Base-by-base conservation (phyloP, 1,284 basidiomycete genomes). In the Schizophyllum amplum region DNA sequence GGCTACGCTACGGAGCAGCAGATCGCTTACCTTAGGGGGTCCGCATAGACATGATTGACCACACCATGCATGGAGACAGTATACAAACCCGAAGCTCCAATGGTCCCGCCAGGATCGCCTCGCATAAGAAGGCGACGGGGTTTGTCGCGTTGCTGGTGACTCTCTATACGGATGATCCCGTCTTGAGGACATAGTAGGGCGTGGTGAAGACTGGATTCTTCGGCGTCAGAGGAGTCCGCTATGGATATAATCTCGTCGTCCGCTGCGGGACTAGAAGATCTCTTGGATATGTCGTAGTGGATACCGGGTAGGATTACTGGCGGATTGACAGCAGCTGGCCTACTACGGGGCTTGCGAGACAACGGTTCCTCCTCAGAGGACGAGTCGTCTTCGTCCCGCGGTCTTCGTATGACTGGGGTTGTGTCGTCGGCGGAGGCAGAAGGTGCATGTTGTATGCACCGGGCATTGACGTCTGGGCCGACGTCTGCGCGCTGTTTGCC, bases 1-100 rank as follows among this genome's bases (percentile, higher is more conserved):
- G 20, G 54, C 26, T 20, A 25, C 13, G n/a, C 20, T 33, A 50
- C n/a, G 7, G n/a, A 23, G 17, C 9, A n/a, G 24, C 24, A n/a
- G 0, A 4, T 26, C 4, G 23, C 50, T 9, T 57, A 62, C 61
- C 54, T 58, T 5, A 57, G 53, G 13, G 57, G 27, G 4, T 50
- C 21, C 2, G 59, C 56, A 62, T 67, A 60, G 6, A 75, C 59
- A 22, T 64, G 61, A 48, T 72, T 67, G 21, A 78, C 59, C 17
- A 62, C 60, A 0, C 77, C 75, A 53, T 72, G 72, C 64, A 72
- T 71, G 2, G 76, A 72, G 42, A 76, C 61, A 17, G 55, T 21
- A 51, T 60, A 58, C 42, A 66, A 54, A 49, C 56, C 59, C 24
- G 59, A 52, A 57, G 57, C 63, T 17, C n/a, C 55, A 52, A 23